Base-by-base conservation (phyloP, 192 early-diverging fungal genomes). In the Podila clonocystis region DNA sequence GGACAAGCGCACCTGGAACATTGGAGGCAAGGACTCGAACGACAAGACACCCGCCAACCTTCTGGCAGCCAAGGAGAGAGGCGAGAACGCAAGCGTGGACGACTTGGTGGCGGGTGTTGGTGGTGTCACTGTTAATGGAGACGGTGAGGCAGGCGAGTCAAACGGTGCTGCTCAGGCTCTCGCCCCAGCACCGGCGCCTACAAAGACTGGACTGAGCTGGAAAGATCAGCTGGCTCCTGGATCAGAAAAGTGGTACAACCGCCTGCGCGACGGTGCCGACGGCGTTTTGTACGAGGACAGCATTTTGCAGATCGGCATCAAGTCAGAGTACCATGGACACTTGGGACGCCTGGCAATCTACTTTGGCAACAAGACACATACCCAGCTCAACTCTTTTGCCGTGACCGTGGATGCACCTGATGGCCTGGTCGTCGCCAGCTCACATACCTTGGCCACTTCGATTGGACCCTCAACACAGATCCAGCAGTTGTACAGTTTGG, bases 1-100 rank as follows among this genome's bases (percentile, higher is more conserved):
- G 74, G 97, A 99, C 70, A 96, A 96, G 80, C 91, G 98, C 50
- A 96, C 94, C 12, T 98, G 97, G 97, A 88, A 94, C 20, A 92
- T 95, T 82, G 96, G 96, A 67, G 95, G 95, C 30, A 91, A 91
- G 70, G 94, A 93, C n/a, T 87, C 91, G 31, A 95, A 95, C 69
- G 83, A 90, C 26, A 80, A 80, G 67, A 80, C 77, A 86, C 92
- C 72, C 82, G 88, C 74, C 67, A 88, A 75, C 72, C 31, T 75
- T 36, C 38, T 74, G 52, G 77, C 70, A 19, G 70, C 58, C 45
- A 74, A 80, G 68, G 85, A 75, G 65, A 73, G 55, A 33, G 67
- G 72, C 69, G 63, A 72, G 55, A 84, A 80, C 55, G 68, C 60
- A 57, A 83, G 68, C 20, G 79, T 77, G 63, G 75, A 68, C 30